These are phyloP conservation scores for Cyberlindnera mrakii DNA, from an alignment of 805 yeast genomes.

Conservation along the genomic window DNA sequence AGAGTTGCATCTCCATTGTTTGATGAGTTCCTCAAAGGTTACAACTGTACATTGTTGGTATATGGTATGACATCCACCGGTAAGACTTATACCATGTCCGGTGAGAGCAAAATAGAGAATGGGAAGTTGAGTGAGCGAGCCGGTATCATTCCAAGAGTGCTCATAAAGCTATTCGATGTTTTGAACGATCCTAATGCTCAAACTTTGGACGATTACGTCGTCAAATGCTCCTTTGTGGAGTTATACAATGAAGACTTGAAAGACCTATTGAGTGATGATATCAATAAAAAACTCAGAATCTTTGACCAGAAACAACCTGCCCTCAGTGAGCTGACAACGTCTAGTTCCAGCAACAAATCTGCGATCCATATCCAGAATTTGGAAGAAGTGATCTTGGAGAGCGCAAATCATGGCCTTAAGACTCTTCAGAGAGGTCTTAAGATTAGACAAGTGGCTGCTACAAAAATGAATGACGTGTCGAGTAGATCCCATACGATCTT, in stretches of 20 bases:
- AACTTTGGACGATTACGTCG: slow-evolving; percentile 46
- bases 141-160: slow-evolving; percentile 62
- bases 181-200: slow-evolving; percentile 29
- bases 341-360: slow-evolving; percentile 12
- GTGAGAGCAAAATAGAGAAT: slow-evolving; percentile 39
- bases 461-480: slow-evolving; percentile 67
- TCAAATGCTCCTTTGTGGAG: slow-evolving; percentile 77
- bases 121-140: slow-evolving; percentile 39
- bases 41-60: slow-evolving; percentile 77
- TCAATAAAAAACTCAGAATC: slow-evolving; percentile 46
- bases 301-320: slow-evolving; percentile 33
- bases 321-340: neutral
- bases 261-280: slow-evolving; percentile 49
- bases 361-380: slow-evolving; percentile 55
- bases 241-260: slow-evolving; percentile 80
- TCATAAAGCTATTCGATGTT: slow-evolving; percentile 49
- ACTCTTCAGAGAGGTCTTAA: slow-evolving; percentile 51
- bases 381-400: slow-evolving; percentile 51
- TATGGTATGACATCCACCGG: slow-evolving; percentile 95
- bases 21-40: slow-evolving; percentile 65
- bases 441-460: slow-evolving; percentile 60
- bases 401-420: slow-evolving; percentile 50
- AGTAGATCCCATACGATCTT: slow-evolving; percentile 77
- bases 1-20: slow-evolving; percentile 60
- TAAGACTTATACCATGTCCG: slow-evolving; percentile 76